Evolutionary conservation across 306 rosid genomes (phyloP), one percentile per base, ranked within the genome.

Genomic region (Rosa rugosa): DNA sequence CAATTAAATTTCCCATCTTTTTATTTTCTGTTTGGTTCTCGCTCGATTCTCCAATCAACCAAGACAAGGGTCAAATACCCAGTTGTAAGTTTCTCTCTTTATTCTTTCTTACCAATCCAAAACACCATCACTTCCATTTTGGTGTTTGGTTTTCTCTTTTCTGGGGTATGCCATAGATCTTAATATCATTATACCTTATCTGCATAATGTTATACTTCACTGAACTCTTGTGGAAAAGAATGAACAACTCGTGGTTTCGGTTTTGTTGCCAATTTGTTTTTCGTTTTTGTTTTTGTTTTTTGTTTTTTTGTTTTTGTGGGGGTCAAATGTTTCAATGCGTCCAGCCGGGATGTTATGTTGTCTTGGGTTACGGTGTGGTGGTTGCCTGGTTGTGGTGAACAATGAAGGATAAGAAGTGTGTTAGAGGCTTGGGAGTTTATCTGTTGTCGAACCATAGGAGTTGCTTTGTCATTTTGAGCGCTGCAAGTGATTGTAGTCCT

Each of bases 91-190:
- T 45, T 22, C 1, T 89, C 71, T 72, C 36, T 23, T 23, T 56
- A 5, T 50, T 36, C 41, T 75, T 41, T 67, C 22, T 57, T 59
- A 65, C 38, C 77, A 9, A 31, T 60, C 75, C 2, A 20, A 77
- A 44, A 50, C 80, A 65, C 7, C 80, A 8, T 12, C 7, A 22
- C 68, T 68, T 57, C 25, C 62, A 81, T 25, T 56, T 80, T 72
- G 36, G 36, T 25, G 53, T 70, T 75, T 40, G 27, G 11, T 46
- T 23, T 68, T 59, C 75, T 54, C 50, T 72, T 78, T 4, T 46
- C 59, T 84, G 81, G 81, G 80, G 83, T 81, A 13, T 38, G 51
- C 45, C 80, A 6, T 76, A 68, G 93, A 91, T 91, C 91, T 80
- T 83, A 73, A 34, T 51, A 47, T 20, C n/a, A 38, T 76, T 75